A percentile compares a stretch with the other conserved stretches of the same genome.
Conservation (phyloP, 441 rosid species). For the Macaranga tanarius region DNA sequence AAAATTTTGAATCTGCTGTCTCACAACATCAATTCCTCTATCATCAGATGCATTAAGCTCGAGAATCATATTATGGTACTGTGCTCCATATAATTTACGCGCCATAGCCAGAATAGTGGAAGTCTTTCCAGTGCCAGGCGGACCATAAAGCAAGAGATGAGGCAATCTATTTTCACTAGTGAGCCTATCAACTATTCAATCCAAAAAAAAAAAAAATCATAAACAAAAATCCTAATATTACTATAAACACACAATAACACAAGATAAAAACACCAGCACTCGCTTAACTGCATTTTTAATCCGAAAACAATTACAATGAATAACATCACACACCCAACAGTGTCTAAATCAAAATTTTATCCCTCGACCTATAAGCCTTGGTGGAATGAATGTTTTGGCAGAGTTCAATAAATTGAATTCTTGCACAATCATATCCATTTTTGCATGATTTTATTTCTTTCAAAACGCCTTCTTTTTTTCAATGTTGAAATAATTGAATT, state of each 20-base stretch:
- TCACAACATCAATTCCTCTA: slow-evolving; percentile 90
- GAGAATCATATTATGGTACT: slow-evolving; percentile 85
- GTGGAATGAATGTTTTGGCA: no score
- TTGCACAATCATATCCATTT: no score
- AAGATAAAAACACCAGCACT: background rate
- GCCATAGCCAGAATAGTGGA: slow-evolving; percentile 95
- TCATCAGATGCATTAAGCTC: slow-evolving; percentile 97
- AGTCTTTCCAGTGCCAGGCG: slow-evolving; percentile 97
- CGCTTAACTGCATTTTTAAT: background rate
- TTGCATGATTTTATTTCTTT: no score
- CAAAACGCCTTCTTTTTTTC: no score
- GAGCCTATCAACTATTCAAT: slow-evolving; percentile 74
- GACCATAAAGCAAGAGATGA: slow-evolving; percentile 87
- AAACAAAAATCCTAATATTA: background rate
- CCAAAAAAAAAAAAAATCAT: slow-evolving; percentile 8
- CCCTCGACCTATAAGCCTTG: no score
- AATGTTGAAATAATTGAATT: no score
- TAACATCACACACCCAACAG: no score
- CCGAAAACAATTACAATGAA: no score
- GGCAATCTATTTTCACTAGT: slow-evolving; percentile 93
- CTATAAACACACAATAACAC: background rate
- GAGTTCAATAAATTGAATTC: no score
- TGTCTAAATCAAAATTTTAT: no score
- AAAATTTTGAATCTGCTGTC: slow-evolving; percentile 90
- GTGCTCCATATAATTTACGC: slow-evolving; percentile 82